A percentile compares a stretch with the other conserved stretches of the same genome.
These are phyloP conservation scores for Amoebophrya sp. DNA, from an alignment of 169 alveolate species.

Conservation along the genomic window DNA sequence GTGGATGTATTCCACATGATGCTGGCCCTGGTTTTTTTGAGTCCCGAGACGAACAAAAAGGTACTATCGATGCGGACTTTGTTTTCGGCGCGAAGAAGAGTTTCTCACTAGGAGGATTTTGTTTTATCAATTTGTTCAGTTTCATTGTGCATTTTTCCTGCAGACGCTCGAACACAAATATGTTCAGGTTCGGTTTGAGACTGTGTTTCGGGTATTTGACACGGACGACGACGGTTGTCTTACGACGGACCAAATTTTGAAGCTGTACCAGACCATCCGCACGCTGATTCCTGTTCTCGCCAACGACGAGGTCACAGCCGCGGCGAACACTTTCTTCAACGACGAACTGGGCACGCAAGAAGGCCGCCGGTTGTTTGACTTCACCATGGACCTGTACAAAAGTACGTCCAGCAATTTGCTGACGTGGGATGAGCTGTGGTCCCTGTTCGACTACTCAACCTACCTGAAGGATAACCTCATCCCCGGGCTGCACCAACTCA, in stretches of 20 bases:
- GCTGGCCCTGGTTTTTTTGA: neutral
- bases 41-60: neutral
- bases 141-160: too few relatives aligned
- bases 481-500: neutral
- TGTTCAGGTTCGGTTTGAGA: neutral
- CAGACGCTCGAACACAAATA: too few relatives aligned
- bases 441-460: neutral
- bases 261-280: neutral
- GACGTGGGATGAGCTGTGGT: neutral
- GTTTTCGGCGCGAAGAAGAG: too few relatives aligned
- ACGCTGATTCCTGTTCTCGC: neutral
- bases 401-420: neutral
- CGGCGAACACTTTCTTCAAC: neutral
- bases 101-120: too few relatives aligned
- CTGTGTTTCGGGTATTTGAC: neutral
- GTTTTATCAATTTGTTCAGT: too few relatives aligned
- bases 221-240: slow-evolving; percentile 1
- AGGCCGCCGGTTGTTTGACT: neutral
- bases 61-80: too few relatives aligned
- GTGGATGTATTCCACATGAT: neutral
- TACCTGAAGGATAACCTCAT: neutral
- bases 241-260: neutral
- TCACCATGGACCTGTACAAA: neutral
- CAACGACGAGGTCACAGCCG: neutral
- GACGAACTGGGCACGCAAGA: neutral